These are phyloP conservation scores for Alternaria incomplexa DNA, from an alignment of 2,329 filamentous ascomycete species.

Conservation along the genomic window DNA sequence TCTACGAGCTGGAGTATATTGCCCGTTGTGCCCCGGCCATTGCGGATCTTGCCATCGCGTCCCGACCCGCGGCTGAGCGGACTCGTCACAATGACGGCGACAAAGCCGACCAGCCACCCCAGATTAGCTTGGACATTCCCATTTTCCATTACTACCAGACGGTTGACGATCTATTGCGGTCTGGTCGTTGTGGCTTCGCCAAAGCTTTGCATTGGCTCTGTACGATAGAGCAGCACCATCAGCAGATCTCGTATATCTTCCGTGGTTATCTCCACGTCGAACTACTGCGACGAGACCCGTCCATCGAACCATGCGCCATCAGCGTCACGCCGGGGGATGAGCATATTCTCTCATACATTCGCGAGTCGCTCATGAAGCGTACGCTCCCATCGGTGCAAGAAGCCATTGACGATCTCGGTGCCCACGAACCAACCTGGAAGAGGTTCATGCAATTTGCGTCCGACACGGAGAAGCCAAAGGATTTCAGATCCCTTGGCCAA, in stretches of 20 bases:
- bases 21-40: background rate
- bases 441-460: background rate
- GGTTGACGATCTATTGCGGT: background rate
- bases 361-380: background rate
- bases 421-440: background rate
- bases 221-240: background rate
- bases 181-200: background rate
- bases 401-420: background rate
- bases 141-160: background rate
- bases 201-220: background rate
- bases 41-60: background rate
- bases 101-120: background rate
- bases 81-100: fast-evolving
- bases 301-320: background rate
- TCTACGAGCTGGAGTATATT: background rate
- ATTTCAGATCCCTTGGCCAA: background rate
- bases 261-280: background rate
- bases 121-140: background rate
- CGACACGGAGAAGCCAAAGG: background rate
- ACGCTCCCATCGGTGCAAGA: background rate
- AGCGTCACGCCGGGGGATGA: background rate
- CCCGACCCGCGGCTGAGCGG: background rate
- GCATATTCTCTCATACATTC: background rate
- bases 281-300: background rate
- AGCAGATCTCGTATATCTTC: background rate